phyloP scores from a whole-genome alignment of 164 flowering plant genomes.

The Cinnamomum chago region DNA sequence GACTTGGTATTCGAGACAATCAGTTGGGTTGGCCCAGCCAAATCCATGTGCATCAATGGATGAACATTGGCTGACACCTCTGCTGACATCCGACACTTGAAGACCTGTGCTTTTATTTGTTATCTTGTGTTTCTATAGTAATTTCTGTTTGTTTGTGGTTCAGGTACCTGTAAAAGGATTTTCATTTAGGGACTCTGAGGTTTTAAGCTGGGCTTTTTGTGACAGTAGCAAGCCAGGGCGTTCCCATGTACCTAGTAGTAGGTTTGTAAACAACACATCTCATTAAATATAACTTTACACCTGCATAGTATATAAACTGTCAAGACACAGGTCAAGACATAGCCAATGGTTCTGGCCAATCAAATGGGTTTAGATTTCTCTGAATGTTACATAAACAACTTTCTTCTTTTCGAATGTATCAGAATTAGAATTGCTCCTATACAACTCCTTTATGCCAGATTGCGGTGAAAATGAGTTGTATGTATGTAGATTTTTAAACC shows the following conservation, averaged over 20 bases:
- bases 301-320: background rate
- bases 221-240: slow-evolving; percentile 90
- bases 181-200: slow-evolving; percentile 57
- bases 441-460: background rate
- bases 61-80: background rate
- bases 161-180: slow-evolving; percentile 76
- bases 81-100: background rate
- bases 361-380: no score
- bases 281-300: background rate
- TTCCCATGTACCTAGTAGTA: slow-evolving; percentile 19
- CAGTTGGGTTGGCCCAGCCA: background rate
- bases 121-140: background rate
- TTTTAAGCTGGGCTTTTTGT: slow-evolving; percentile 69
- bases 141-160: slow-evolving; percentile 12
- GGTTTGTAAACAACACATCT: slow-evolving; percentile 26
- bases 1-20: background rate
- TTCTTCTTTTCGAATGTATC: background rate
- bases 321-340: no score
- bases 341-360: no score
- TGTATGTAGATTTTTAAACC: no score
- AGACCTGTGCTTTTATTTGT: background rate
- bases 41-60: background rate
- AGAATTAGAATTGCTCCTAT: background rate
- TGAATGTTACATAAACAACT: no score
- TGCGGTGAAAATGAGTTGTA: background rate